phyloP scores from a whole-genome alignment of 1,139 yeast genomes.

The Kluyveromyces marxianus region DNA sequence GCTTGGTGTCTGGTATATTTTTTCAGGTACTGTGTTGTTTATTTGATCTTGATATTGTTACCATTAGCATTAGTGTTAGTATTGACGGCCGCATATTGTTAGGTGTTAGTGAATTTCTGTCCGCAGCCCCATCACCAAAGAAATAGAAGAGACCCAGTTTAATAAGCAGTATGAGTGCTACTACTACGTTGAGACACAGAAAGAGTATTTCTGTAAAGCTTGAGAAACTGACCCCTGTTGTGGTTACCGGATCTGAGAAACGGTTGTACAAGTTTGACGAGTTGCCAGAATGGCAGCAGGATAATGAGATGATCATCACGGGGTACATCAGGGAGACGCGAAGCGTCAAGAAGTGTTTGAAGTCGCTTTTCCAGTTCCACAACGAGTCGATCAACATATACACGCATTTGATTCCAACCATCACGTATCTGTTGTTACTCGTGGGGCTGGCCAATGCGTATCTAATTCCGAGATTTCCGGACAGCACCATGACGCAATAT shows the following conservation, averaged over 20 bases:
- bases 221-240: neutral
- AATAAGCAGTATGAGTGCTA: conserved; percentile 13
- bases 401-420: conserved; percentile 68
- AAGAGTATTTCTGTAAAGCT: conserved; percentile 5
- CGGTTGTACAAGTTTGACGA: conserved; percentile 35
- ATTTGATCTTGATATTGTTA: no score
- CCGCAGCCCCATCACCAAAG: no score
- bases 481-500: conserved; percentile 41
- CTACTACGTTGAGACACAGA: conserved; percentile 16
- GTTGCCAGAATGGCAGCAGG: conserved; percentile 78
- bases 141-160: no score
- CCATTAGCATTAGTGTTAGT: no score
- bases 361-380: conserved; percentile 60
- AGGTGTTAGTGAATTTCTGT: no score
- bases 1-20: no score
- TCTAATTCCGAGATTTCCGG: conserved; percentile 38
- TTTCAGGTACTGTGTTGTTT: no score
- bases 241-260: conserved; percentile 1
- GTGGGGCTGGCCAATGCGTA: conserved; percentile 25
- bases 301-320: conserved; percentile 63
- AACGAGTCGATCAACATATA: conserved; percentile 81
- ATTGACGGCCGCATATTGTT: no score
- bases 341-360: conserved; percentile 44
- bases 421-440: conserved; percentile 32
- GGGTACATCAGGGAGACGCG: conserved; percentile 70